Conservation (phyloP, 208 protist genomes). For the Leishmania major region DNA sequence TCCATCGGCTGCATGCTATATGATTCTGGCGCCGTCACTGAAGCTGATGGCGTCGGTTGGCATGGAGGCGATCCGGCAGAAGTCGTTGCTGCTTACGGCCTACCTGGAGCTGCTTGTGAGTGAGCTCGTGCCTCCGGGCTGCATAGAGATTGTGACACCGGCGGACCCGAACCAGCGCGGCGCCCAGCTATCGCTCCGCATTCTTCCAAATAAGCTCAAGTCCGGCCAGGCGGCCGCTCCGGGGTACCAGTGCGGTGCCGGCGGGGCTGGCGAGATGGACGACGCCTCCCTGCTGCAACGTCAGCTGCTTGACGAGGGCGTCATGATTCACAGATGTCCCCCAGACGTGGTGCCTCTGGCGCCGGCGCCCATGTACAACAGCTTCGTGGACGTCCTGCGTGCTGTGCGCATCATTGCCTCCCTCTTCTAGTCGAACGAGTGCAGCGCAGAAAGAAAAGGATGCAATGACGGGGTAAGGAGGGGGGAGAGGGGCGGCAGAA, state of each 20-base stretch:
- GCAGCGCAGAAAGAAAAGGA: neutral
- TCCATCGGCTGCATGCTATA: constrained; percentile 62
- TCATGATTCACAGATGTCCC: constrained; percentile 57
- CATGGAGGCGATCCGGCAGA: constrained; percentile 74
- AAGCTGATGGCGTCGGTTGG: constrained; percentile 86
- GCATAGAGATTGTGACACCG: constrained; percentile 86
- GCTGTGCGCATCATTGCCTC: constrained; percentile 52
- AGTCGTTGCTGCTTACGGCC: constrained; percentile 86
- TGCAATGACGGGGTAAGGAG: neutral
- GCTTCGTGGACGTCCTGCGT: constrained; percentile 87
- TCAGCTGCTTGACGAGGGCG: constrained; percentile 50
- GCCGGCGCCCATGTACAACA: constrained; percentile 93
- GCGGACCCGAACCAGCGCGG: constrained; percentile 80
- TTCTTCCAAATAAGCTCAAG: constrained; percentile 61
- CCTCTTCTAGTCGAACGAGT: constrained; percentile 31
- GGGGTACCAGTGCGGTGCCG: constrained; percentile 44
- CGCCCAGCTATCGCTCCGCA: constrained; percentile 87
- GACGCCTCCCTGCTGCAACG: constrained; percentile 55
- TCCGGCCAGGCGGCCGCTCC: constrained; percentile 7
- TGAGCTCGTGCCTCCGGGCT: constrained; percentile 61
- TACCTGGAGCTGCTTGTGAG: constrained; percentile 91
- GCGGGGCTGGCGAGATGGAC: constrained; percentile 26
- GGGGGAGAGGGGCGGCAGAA: neutral
- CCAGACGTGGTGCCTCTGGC: constrained; percentile 79
- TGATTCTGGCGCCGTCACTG: constrained; percentile 77